These are phyloP conservation scores for Kodamaea neixiangensis DNA, from an alignment of 805 yeast genomes.

Conservation along the genomic window DNA sequence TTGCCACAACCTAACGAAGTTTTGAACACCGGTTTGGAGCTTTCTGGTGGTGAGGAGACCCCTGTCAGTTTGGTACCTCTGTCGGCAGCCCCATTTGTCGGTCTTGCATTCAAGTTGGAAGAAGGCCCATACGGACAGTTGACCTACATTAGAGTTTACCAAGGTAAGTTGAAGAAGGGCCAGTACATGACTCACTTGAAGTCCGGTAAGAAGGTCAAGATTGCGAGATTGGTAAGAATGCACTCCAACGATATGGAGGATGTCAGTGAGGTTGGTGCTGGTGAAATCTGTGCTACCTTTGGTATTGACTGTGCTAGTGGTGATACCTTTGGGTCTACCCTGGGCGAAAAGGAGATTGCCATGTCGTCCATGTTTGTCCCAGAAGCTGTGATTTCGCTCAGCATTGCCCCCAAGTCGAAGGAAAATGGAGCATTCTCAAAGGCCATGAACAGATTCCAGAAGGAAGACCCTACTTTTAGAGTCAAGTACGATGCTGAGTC, in stretches of 20 bases:
- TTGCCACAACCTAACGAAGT: slow-evolving; percentile 95
- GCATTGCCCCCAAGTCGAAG: slow-evolving; percentile 84
- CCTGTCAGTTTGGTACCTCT: slow-evolving; percentile 78
- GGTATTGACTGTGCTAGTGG: slow-evolving; percentile 99
- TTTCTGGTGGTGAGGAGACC: slow-evolving; percentile 49
- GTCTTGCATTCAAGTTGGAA: slow-evolving; percentile 97
- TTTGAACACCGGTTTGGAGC: slow-evolving; percentile 84
- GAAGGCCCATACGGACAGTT: slow-evolving; percentile 98
- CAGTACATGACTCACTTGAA: slow-evolving; percentile 84
- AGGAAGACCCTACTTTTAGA: slow-evolving; percentile 98
- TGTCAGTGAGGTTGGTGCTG: slow-evolving; percentile 91
- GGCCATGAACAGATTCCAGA: slow-evolving; percentile 96
- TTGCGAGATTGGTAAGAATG: slow-evolving; percentile 91
- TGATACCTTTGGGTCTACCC: slow-evolving; percentile 91
- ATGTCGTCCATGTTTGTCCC: slow-evolving; percentile 99
- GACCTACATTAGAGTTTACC: slow-evolving; percentile 95
- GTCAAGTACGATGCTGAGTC: slow-evolving; percentile 88
- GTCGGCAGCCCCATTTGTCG: slow-evolving; percentile 79
- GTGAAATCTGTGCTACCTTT: slow-evolving; percentile 98
- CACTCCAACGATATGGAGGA: slow-evolving; percentile 99
- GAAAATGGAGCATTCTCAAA: slow-evolving; percentile 89
- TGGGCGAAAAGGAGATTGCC: slow-evolving; percentile 61
- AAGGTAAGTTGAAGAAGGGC: slow-evolving; percentile 92
- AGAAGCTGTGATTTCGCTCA: slow-evolving; percentile 94
- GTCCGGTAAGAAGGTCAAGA: slow-evolving; percentile 90